phyloP scores from a whole-genome alignment of 345 rosid genomes.

The Populus davidiana region DNA sequence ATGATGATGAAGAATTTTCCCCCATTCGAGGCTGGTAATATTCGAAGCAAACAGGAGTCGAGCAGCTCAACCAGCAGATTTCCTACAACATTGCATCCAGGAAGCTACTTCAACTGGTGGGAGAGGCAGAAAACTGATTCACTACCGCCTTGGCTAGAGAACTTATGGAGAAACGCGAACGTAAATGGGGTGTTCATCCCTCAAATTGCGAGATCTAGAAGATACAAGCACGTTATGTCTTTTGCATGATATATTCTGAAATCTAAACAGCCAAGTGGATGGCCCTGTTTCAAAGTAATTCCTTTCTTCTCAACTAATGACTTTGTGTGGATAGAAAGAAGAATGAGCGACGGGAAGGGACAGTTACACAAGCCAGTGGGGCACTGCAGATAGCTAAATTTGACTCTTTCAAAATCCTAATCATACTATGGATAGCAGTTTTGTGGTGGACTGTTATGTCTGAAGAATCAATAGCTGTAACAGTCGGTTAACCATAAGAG shows the following conservation, averaged over 20 bases:
- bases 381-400: not conserved
- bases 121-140: slow-evolving; percentile 8
- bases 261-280: too few relatives aligned
- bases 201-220: slow-evolving; percentile 14
- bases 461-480: not conserved
- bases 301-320: not conserved
- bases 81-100: slow-evolving; percentile 22
- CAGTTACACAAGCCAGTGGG: slow-evolving; percentile 9
- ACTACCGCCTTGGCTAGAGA: slow-evolving; percentile 27
- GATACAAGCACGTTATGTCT: slow-evolving; percentile 20
- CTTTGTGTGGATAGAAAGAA: slow-evolving; percentile 17
- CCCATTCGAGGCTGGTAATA: not conserved
- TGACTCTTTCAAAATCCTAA: not conserved
- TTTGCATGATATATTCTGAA: not conserved
- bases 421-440: not conserved
- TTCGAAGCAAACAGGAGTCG: not conserved
- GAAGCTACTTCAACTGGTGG: slow-evolving; percentile 29
- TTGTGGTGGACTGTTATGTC: not conserved
- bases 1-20: slow-evolving; percentile 22
- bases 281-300: not conserved
- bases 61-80: not conserved
- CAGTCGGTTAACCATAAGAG: not conserved
- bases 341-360: slow-evolving; percentile 20
- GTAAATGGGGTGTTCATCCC: slow-evolving; percentile 70
- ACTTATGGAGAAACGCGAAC: slow-evolving; percentile 25